Evolutionary conservation across 139 green algal species (phyloP).

Genomic region (Mychonastes homosphaera): DNA sequence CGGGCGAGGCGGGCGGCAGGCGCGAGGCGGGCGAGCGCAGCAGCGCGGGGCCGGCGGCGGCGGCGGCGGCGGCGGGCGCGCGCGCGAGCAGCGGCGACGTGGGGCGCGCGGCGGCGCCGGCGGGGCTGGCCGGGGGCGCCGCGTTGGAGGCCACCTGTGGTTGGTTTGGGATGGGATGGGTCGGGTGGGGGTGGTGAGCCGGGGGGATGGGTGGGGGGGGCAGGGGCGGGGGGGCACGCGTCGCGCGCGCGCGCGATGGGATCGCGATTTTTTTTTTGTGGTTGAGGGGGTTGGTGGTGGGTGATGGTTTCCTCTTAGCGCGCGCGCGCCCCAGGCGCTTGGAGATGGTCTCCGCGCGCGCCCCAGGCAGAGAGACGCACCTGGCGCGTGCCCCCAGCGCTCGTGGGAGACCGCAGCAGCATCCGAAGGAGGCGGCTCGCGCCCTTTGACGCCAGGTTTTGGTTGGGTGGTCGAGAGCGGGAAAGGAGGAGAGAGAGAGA

Average conservation of each 20-base stretch:
- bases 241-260: background rate
- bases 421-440: no score
- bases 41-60: background rate
- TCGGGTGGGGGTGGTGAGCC: background rate
- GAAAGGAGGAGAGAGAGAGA: no score
- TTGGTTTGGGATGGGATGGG: background rate
- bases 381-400: no score
- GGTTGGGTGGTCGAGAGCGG: no score
- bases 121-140: background rate
- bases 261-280: background rate
- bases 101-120: background rate
- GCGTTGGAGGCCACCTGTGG: background rate
- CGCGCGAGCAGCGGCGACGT: background rate
- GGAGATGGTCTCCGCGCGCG: no score
- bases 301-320: no score
- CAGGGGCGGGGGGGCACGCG: background rate
- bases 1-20: background rate
- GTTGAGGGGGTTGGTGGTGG: background rate
- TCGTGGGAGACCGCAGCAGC: no score
- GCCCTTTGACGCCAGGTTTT: no score
- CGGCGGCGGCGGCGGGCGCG: background rate
- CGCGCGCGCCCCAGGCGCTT: no score
- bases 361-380: no score
- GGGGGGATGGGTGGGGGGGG: background rate
- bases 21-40: background rate